These are phyloP conservation scores for Phoma sp. DNA, from an alignment of 2,329 filamentous ascomycete species.

Conservation along the genomic window DNA sequence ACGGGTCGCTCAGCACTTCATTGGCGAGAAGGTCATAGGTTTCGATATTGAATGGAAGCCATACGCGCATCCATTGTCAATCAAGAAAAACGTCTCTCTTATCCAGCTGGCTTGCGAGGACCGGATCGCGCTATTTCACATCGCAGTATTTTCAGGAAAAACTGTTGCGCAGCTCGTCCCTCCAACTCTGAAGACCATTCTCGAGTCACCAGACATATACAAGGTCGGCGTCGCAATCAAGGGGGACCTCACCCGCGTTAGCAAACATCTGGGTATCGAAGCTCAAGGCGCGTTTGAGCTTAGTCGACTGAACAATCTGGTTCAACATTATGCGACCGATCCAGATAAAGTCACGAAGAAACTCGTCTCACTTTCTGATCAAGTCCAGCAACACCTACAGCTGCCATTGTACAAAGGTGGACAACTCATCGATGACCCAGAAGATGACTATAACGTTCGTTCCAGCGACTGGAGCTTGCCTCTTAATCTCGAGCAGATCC, in stretches of 20 bases:
- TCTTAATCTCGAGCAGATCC: slow-evolving; percentile 69
- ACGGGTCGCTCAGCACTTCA: slow-evolving; percentile 70
- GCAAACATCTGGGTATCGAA: slow-evolving; percentile 64
- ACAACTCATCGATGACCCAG: slow-evolving; percentile 25
- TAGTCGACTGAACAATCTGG: slow-evolving; percentile 81
- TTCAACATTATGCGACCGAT: slow-evolving; percentile 61
- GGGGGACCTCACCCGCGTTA: slow-evolving; percentile 69
- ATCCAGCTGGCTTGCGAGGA: slow-evolving; percentile 82
- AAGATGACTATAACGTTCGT: slow-evolving; percentile 59
- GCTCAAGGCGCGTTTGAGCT: slow-evolving; percentile 77
- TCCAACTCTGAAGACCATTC: slow-evolving; percentile 71
- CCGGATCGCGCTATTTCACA: slow-evolving; percentile 80
- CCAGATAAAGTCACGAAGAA: slow-evolving; percentile 57
- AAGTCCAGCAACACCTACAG: slow-evolving; percentile 73
- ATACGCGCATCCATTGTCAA: slow-evolving; percentile 51
- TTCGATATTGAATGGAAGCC: slow-evolving; percentile 88
- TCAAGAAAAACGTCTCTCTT: slow-evolving; percentile 81
- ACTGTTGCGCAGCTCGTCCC: slow-evolving; percentile 64
- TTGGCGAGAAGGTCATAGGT: slow-evolving; percentile 73
- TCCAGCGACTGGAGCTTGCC: slow-evolving; percentile 74
- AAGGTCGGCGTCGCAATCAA: slow-evolving; percentile 79
- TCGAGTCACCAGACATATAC: slow-evolving; percentile 71
- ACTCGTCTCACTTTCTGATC: slow-evolving; percentile 70
- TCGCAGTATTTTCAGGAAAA: slow-evolving; percentile 59
- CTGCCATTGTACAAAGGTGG: slow-evolving; percentile 82